These are phyloP conservation scores for Zygoascus flipseniorum DNA, from an alignment of 805 yeast genomes.

Conservation along the genomic window DNA sequence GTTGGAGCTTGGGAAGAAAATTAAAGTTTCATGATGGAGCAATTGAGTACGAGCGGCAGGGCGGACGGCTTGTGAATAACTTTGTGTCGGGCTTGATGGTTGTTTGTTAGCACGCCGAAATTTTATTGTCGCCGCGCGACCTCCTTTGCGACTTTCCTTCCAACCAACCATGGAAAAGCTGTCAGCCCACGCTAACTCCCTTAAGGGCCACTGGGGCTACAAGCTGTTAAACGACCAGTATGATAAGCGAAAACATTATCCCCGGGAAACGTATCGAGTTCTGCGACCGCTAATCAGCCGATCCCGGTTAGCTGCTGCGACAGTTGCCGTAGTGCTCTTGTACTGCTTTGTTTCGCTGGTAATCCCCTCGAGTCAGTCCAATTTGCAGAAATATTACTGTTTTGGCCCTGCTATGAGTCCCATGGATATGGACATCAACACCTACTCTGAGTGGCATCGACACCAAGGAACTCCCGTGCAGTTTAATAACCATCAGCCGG, in stretches of 20 bases:
- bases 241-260: background rate
- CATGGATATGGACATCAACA: constrained; percentile 16
- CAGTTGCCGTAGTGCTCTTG: background rate
- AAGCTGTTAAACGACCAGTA: background rate
- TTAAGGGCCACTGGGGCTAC: background rate
- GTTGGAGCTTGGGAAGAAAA: too few relatives aligned
- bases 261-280: background rate
- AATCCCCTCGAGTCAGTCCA: constrained; percentile 6
- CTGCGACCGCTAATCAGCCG: background rate
- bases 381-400: constrained; percentile 14
- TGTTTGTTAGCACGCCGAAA: too few relatives aligned
- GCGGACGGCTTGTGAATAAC: too few relatives aligned
- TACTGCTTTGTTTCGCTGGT: constrained; percentile 7
- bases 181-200: background rate
- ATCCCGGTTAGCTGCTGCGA: background rate
- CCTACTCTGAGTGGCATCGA: constrained; percentile 17
- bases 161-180: background rate
- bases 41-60: too few relatives aligned
- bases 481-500: constrained; percentile 13
- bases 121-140: too few relatives aligned
- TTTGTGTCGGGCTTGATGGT: too few relatives aligned
- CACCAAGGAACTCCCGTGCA: constrained; percentile 15
- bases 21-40: too few relatives aligned
- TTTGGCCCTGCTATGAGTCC: constrained; percentile 22
- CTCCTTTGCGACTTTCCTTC: too few relatives aligned